Percentiles rank a stretch among this genome's conserved stretches.
Evolutionary conservation across 352 stramenopile genomes (phyloP).

Genomic region (Phytophthora pisi): DNA sequence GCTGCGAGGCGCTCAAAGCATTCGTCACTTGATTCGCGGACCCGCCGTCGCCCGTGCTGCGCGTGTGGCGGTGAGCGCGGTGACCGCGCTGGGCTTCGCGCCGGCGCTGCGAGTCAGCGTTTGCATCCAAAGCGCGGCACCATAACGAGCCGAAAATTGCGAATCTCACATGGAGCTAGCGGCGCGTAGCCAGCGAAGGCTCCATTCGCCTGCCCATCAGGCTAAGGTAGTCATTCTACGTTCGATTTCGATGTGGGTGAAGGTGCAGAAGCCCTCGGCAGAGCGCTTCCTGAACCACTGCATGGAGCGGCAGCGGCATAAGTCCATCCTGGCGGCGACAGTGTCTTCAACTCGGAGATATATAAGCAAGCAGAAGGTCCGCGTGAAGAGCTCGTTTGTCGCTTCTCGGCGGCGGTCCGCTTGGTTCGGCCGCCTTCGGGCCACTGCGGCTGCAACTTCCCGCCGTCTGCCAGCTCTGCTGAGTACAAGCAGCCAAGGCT

Average conservation of each 20-base stretch:
- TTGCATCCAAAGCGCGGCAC: conserved; percentile 11
- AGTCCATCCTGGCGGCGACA: conserved; percentile 13
- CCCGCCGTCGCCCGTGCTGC: background rate
- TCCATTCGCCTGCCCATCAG: conserved; percentile 13
- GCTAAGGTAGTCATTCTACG: conserved; percentile 1
- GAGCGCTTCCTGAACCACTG: conserved; percentile 7
- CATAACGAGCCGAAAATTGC: conserved; percentile 25
- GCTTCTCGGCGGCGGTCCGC: background rate
- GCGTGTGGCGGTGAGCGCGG: background rate
- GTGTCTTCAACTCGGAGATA: conserved; percentile 28
- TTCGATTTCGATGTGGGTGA: conserved; percentile 20
- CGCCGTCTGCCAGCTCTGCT: background rate
- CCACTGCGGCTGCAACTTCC: background rate
- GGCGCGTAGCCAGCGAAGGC: conserved; percentile 20
- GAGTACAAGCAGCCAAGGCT: background rate
- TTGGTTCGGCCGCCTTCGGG: background rate
- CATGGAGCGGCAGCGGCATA: conserved; percentile 19
- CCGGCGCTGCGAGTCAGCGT: background rate
- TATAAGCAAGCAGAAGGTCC: conserved; percentile 1
- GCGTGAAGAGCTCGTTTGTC: background rate
- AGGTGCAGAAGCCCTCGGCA: conserved; percentile 17
- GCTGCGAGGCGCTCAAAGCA: background rate
- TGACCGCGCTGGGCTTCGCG: background rate
- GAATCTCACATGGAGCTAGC: conserved; percentile 24
- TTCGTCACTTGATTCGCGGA: background rate